phyloP scores from a whole-genome alignment of 2,329 filamentous ascomycete species.

The Acephala macrosclerotiorum region DNA sequence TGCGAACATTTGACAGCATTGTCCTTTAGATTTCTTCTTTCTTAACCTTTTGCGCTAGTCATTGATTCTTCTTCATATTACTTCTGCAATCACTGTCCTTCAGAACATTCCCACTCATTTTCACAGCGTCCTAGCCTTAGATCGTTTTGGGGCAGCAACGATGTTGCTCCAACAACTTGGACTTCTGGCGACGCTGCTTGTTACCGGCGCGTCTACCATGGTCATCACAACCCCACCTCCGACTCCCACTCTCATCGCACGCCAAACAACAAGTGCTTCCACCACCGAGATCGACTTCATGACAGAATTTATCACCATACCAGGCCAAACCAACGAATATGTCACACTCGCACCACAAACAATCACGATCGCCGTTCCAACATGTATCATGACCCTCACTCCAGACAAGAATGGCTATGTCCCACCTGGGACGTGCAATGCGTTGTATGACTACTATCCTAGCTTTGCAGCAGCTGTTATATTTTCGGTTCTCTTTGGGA shows the following conservation, averaged over 20 bases:
- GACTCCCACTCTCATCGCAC: constrained; percentile 4
- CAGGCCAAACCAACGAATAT: constrained; percentile 20
- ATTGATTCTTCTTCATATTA: neutral
- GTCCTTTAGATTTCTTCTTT: neutral
- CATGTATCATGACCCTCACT: constrained; percentile 47
- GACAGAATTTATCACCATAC: constrained; percentile 21
- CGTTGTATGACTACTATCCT: constrained; percentile 47
- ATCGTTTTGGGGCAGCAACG: neutral
- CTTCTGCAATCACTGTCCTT: neutral
- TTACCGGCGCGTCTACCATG: neutral
- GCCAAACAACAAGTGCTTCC: constrained; percentile 5
- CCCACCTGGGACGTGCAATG: constrained; percentile 46
- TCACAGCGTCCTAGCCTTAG: neutral
- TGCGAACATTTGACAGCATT: neutral
- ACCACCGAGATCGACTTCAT: constrained; percentile 21
- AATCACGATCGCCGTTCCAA: constrained; percentile 38
- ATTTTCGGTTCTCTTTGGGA: constrained; percentile 45
- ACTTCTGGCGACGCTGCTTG: neutral
- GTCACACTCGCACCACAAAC: constrained; percentile 21
- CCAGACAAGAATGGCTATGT: constrained; percentile 48
- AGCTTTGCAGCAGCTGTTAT: constrained; percentile 46
- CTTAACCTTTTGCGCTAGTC: too few relatives aligned
- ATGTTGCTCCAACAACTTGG: neutral
- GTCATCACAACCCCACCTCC: neutral
- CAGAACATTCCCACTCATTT: too few relatives aligned